Evolutionary conservation across 331 rosid species (phyloP).

Genomic region (Prunus yedoensis): DNA sequence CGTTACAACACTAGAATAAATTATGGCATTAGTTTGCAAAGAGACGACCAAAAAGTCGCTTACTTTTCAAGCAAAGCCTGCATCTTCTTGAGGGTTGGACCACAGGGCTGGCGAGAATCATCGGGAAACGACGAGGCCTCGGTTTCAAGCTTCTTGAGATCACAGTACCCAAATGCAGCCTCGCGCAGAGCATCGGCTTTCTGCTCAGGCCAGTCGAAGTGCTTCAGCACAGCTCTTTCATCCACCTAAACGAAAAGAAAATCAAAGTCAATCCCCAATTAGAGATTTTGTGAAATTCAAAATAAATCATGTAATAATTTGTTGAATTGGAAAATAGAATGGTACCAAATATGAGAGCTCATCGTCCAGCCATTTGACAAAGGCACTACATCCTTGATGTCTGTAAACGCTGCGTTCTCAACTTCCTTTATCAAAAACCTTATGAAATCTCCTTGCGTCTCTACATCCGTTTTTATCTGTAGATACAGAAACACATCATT

Average conservation of each 20-base stretch:
- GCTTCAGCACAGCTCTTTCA: slow-evolving; percentile 97
- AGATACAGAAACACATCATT: background rate
- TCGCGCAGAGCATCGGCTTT: slow-evolving; percentile 94
- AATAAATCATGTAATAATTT: background rate
- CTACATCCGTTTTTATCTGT: slow-evolving; percentile 96
- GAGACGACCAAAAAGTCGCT: background rate
- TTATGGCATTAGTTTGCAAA: background rate
- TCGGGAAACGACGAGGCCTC: slow-evolving; percentile 83
- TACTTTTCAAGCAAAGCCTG: slow-evolving; percentile 92
- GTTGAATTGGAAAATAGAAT: background rate
- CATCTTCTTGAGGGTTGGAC: slow-evolving; percentile 87
- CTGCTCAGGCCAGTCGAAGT: slow-evolving; percentile 96
- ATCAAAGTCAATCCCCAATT: background rate
- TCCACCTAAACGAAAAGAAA: slow-evolving; percentile 54
- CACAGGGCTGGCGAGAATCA: slow-evolving; percentile 77
- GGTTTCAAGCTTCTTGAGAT: slow-evolving; percentile 80
- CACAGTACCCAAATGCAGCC: slow-evolving; percentile 95
- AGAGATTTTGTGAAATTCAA: too few relatives aligned
- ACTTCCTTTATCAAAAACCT: slow-evolving; percentile 84
- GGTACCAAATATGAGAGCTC: slow-evolving; percentile 90
- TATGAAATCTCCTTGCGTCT: slow-evolving; percentile 94
- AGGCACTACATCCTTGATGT: slow-evolving; percentile 87
- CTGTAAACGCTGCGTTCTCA: slow-evolving; percentile 78
- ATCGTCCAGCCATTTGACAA: slow-evolving; percentile 98
- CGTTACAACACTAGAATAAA: background rate